Conservation (phyloP, 768 basidiomycete genomes). For the Zangia roseola region DNA sequence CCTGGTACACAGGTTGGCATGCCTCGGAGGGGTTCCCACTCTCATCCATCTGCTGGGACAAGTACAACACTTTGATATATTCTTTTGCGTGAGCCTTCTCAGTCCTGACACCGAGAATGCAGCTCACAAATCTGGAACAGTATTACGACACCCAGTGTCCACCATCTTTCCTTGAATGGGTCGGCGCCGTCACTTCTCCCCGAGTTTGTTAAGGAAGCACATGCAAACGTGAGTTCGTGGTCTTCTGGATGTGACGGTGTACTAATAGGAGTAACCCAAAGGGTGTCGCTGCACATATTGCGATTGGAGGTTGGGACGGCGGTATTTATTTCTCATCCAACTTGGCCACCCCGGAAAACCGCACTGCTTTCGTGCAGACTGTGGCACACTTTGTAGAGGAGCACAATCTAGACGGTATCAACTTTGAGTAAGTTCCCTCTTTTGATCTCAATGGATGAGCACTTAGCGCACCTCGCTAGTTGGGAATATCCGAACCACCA, state of each 20-base stretch:
- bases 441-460: neutral
- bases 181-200: constrained; percentile 51
- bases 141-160: constrained; percentile 31
- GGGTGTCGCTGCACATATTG: constrained; percentile 55
- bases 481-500: constrained; percentile 79
- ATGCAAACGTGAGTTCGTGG: constrained; percentile 28
- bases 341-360: constrained; percentile 51
- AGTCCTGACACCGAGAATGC: neutral
- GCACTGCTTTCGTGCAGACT: constrained; percentile 58
- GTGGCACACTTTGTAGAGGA: constrained; percentile 44
- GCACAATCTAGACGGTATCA: constrained; percentile 56
- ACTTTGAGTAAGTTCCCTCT: constrained; percentile 12
- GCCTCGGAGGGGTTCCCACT: constrained; percentile 48
- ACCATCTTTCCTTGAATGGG: constrained; percentile 27
- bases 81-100: constrained; percentile 53
- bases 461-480: constrained; percentile 37
- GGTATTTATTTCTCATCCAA: constrained; percentile 57
- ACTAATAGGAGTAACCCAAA: constrained; percentile 20
- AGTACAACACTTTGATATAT: constrained; percentile 65
- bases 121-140: constrained; percentile 16
- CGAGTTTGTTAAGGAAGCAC: constrained; percentile 50
- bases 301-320: constrained; percentile 71
- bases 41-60: constrained; percentile 57
- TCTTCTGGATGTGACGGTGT: neutral
- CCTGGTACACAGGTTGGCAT: constrained; percentile 73